These are phyloP conservation scores for Agaricus subrufescens DNA, from an alignment of 768 basidiomycete species.

Conservation along the genomic window DNA sequence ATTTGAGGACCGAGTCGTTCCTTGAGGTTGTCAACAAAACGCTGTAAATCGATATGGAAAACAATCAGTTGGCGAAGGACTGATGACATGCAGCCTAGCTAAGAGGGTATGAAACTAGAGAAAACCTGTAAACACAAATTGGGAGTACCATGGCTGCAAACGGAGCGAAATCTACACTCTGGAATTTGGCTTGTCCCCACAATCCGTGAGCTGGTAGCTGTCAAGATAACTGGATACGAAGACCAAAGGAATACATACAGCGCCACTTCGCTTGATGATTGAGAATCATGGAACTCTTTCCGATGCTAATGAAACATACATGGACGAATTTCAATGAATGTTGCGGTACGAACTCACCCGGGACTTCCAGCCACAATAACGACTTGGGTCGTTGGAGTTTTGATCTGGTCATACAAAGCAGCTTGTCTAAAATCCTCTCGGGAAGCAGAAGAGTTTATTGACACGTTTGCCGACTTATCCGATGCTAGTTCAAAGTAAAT, in stretches of 20 bases:
- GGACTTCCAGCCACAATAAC: constrained; percentile 61
- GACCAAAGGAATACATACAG: constrained; percentile 29
- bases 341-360: constrained; percentile 35
- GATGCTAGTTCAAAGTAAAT: constrained; percentile 16
- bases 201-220: constrained; percentile 50
- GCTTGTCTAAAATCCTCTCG: constrained; percentile 41
- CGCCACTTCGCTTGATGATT: constrained; percentile 72
- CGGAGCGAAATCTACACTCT: constrained; percentile 59
- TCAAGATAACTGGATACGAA: neutral
- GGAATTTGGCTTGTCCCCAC: constrained; percentile 77
- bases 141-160: constrained; percentile 56
- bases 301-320: constrained; percentile 38
- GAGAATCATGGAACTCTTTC: constrained; percentile 70
- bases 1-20: constrained; percentile 66
- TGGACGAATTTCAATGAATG: neutral
- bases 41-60: constrained; percentile 64
- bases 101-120: constrained; percentile 7
- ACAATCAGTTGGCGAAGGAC: constrained; percentile 73
- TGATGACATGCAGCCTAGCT: constrained; percentile 67
- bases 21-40: constrained; percentile 56
- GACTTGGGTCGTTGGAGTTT: constrained; percentile 48
- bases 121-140: neutral
- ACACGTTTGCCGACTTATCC: constrained; percentile 21
- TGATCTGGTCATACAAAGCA: constrained; percentile 38
- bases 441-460: constrained; percentile 31